Percentiles rank a stretch among this genome's conserved stretches.
Conservation (phyloP, 371 early-diverging fungal species). For the Gilbertella persicaria region DNA sequence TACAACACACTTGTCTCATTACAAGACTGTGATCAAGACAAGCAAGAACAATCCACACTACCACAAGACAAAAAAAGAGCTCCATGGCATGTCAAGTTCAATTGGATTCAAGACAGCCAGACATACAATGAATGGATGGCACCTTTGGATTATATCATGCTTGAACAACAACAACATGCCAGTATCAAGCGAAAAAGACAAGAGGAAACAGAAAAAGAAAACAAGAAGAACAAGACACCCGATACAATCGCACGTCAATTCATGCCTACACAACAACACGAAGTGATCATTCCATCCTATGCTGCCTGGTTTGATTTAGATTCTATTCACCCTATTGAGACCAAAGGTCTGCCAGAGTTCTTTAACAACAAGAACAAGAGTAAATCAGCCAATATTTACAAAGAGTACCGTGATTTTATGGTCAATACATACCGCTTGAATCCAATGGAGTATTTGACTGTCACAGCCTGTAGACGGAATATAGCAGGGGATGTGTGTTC, state of each 20-base stretch:
- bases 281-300: constrained; percentile 87
- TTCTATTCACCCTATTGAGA: constrained; percentile 86
- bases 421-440: constrained; percentile 94
- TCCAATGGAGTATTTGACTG: constrained; percentile 93
- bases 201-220: constrained; percentile 10
- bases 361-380: constrained; percentile 89
- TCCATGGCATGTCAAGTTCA: constrained; percentile 61
- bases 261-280: constrained; percentile 76
- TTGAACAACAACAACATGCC: constrained; percentile 19
- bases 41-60: constrained; percentile 2
- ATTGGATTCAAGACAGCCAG: constrained; percentile 74
- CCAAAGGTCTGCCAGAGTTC: constrained; percentile 92
- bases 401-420: constrained; percentile 97
- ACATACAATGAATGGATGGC: constrained; percentile 77
- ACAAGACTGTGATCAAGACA: constrained; percentile 7
- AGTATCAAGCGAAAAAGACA: constrained; percentile 7
- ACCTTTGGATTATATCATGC: constrained; percentile 60
- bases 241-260: constrained; percentile 63
- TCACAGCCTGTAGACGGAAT: constrained; percentile 95
- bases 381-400: constrained; percentile 91
- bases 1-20: constrained; percentile 64
- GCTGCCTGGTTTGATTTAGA: constrained; percentile 93
- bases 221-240: constrained; percentile 16
- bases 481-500: constrained; percentile 96
- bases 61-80: constrained; percentile 32